Percentiles rank a stretch among this genome's conserved stretches.
These are phyloP conservation scores for Tetrahymena borealis DNA, from an alignment of 73 alveolate genomes.

Conservation along the genomic window DNA sequence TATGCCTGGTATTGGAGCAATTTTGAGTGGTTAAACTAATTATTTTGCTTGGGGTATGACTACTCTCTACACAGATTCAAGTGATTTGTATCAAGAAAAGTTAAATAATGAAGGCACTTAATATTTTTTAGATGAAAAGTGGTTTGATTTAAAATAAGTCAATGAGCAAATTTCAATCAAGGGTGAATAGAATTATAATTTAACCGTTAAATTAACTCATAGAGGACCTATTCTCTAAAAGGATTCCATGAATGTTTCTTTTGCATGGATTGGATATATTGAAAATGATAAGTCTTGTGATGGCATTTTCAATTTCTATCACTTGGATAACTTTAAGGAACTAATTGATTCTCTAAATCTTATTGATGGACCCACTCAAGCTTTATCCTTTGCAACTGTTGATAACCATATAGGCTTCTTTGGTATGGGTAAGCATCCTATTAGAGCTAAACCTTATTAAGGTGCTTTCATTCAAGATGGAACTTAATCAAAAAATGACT, in stretches of 20 bases:
- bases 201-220: conserved; percentile 66
- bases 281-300: conserved; percentile 25
- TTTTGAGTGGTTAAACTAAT: conserved; percentile 65
- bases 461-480: not conserved
- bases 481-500: not conserved
- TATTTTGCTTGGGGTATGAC: conserved; percentile 81
- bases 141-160: conserved; percentile 49
- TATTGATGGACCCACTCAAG: conserved; percentile 21
- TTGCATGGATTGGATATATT: conserved; percentile 14
- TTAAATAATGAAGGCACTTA: conserved; percentile 8
- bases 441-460: conserved; percentile 14
- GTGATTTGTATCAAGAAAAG: conserved; percentile 78
- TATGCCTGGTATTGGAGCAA: conserved; percentile 81
- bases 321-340: not conserved
- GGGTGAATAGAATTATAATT: conserved; percentile 47
- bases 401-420: conserved; percentile 36
- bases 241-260: conserved; percentile 8
- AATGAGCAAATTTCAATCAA: conserved; percentile 66
- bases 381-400: conserved; percentile 12
- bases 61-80: conserved; percentile 68
- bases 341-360: conserved; percentile 15
- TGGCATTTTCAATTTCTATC: conserved; percentile 17
- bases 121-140: conserved; percentile 56
- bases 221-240: conserved; percentile 73
- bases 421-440: conserved; percentile 20